Evolutionary conservation across 2,329 filamentous ascomycete genomes (phyloP).

Genomic region (Lasiodiplodia gonubiensis): DNA sequence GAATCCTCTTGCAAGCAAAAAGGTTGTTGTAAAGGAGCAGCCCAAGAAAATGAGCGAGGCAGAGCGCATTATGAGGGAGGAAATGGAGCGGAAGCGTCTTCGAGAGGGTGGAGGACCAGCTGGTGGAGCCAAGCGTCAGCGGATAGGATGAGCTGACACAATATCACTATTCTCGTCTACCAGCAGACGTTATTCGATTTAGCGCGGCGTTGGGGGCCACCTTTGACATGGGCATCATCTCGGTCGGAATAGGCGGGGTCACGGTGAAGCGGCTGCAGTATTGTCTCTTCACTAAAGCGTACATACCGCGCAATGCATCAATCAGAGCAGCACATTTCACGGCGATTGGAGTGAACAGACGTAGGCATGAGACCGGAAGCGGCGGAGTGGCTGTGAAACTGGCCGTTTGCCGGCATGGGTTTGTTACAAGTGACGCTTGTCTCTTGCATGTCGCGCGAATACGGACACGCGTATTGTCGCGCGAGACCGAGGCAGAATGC

Average conservation of each 20-base stretch:
- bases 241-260: neutral
- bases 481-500: neutral
- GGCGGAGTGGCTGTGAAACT: neutral
- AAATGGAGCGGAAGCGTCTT: slow-evolving; percentile 48
- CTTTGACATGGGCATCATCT: neutral
- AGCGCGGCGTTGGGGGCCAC: slow-evolving; percentile 10
- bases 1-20: slow-evolving; percentile 73
- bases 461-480: slow-evolving; percentile 14
- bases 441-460: slow-evolving; percentile 8
- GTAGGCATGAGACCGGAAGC: neutral
- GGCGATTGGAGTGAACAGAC: neutral
- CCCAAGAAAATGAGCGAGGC: slow-evolving; percentile 87
- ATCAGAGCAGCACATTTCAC: neutral
- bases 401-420: slow-evolving; percentile 5
- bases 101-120: slow-evolving; percentile 32
- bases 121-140: slow-evolving; percentile 23
- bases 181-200: neutral
- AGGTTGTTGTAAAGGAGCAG: slow-evolving; percentile 60
- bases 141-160: slow-evolving; percentile 3
- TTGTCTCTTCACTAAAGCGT: neutral
- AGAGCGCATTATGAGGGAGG: slow-evolving; percentile 82
- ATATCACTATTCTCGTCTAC: neutral
- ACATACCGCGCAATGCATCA: neutral
- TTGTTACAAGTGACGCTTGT: neutral
- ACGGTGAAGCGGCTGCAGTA: neutral